These are phyloP conservation scores for Ophiosphaerella narmari DNA, from an alignment of 2,329 filamentous ascomycete species.

Conservation along the genomic window DNA sequence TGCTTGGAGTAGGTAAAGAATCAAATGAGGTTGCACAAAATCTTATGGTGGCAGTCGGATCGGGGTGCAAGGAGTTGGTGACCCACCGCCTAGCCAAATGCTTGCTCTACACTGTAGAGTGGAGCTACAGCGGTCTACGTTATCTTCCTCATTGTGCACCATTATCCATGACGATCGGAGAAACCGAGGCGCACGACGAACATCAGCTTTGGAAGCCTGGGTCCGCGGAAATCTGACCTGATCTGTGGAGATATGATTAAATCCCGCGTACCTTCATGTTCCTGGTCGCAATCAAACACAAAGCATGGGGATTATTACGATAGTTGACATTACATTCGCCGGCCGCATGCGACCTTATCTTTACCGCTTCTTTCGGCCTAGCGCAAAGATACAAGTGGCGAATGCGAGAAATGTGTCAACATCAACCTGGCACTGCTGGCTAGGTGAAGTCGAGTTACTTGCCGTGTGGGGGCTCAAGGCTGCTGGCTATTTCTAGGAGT, in stretches of 20 bases:
- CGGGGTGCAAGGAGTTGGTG: neutral
- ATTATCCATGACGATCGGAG: constrained; percentile 15
- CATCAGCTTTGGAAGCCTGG: constrained; percentile 9
- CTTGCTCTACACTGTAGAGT: neutral
- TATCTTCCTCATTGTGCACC: constrained; percentile 9
- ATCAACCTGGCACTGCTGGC: constrained; percentile 18
- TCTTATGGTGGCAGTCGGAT: neutral
- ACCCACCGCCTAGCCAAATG: constrained; percentile 3
- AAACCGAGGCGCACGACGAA: constrained; percentile 8
- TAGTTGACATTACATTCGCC: constrained; percentile 16
- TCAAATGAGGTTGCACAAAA: too few species aligned
- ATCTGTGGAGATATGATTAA: constrained; percentile 28
- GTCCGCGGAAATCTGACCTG: constrained; percentile 22
- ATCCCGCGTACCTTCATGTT: constrained; percentile 23
- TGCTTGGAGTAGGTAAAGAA: too few species aligned
- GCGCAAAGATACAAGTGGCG: constrained; percentile 18
- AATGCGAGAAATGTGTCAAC: constrained; percentile 5
- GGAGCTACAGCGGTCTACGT: constrained; percentile 12
- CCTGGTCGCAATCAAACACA: constrained; percentile 4
- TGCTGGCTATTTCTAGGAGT: neutral
- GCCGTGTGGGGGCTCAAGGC: constrained; percentile 18
- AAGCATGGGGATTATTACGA: constrained; percentile 8
- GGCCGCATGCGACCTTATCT: constrained; percentile 44
- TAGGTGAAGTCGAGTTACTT: constrained; percentile 5
- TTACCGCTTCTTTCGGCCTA: constrained; percentile 27